Percentiles rank a stretch among this genome's conserved stretches.
These are phyloP conservation scores for Sordariomycetes sp. DNA, from an alignment of 2,329 filamentous ascomycete species.

Conservation along the genomic window DNA sequence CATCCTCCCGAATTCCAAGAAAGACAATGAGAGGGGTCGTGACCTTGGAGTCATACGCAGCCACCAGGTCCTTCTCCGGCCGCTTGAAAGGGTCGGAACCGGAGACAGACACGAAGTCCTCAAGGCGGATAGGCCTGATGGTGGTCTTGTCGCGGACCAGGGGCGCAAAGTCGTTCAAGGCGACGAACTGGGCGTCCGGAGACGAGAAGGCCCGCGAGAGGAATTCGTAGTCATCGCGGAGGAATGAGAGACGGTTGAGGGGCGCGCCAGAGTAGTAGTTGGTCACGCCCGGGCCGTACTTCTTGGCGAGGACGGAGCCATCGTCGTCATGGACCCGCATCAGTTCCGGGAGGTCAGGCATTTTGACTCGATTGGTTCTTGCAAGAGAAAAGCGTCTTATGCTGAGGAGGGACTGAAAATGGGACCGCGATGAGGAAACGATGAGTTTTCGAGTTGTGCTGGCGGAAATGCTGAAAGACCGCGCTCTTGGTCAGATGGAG, in stretches of 20 bases:
- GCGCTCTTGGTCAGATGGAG: background rate
- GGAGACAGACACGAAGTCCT: conserved; percentile 61
- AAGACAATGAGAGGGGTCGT: conserved; percentile 61
- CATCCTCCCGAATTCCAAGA: conserved; percentile 65
- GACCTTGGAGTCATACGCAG: conserved; percentile 60
- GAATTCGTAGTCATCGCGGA: conserved; percentile 61
- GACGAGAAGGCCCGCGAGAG: conserved; percentile 56
- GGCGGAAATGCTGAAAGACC: background rate
- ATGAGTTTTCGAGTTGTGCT: background rate
- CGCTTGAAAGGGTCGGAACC: conserved; percentile 60
- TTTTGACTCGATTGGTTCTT: conserved; percentile 1
- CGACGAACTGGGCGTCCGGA: conserved; percentile 59
- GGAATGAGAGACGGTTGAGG: conserved; percentile 70
- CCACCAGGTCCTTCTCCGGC: conserved; percentile 62
- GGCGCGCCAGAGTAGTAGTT: conserved; percentile 79
- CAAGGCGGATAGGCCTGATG: conserved; percentile 58
- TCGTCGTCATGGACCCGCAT: conserved; percentile 27
- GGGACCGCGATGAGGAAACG: background rate
- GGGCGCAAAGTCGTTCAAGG: conserved; percentile 70
- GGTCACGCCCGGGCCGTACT: conserved; percentile 68
- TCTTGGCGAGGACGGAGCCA: conserved; percentile 60
- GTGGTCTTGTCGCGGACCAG: conserved; percentile 45
- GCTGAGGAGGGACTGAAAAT: background rate
- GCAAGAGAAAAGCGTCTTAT: background rate
- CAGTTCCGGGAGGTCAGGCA: conserved; percentile 28